A percentile compares a stretch with the other conserved stretches of the same genome.
Conservation (phyloP, 2,329 filamentous ascomycete genomes). For the Diaporthe sp. region DNA sequence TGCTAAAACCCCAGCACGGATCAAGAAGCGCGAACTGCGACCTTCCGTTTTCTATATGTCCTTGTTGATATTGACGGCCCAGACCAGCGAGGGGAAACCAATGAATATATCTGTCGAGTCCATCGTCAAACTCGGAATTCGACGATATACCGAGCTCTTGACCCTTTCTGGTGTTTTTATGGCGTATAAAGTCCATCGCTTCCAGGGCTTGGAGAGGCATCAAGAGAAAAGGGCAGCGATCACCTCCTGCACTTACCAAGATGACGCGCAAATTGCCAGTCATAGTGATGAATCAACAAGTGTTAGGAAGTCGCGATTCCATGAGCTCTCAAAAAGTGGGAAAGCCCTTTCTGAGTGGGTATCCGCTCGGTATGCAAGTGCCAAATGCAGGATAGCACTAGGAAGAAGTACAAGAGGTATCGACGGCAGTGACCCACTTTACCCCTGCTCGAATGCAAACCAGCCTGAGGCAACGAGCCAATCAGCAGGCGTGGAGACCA, state of each 20-base stretch:
- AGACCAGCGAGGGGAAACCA: neutral
- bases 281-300: constrained; percentile 6
- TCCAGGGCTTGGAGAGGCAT: neutral
- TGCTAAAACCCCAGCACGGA: constrained; percentile 2
- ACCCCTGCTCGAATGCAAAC: neutral
- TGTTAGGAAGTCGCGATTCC: neutral
- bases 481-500: neutral
- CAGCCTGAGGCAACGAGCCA: neutral
- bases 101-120: neutral
- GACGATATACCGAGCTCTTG: neutral
- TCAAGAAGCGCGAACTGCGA: constrained; percentile 1
- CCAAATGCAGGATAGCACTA: constrained; percentile 1
- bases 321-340: neutral
- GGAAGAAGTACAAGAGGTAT: neutral
- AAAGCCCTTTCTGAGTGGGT: neutral
- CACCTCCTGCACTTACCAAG: neutral
- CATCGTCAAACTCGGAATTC: neutral
- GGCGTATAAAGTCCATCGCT: neutral
- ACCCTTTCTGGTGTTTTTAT: neutral
- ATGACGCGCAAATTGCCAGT: neutral
- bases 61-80: neutral
- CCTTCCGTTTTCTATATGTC: constrained; percentile 4
- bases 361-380: neutral
- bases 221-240: neutral
- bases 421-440: neutral